A percentile compares a stretch with the other conserved stretches of the same genome.
Evolutionary conservation across 495 filamentous ascomycete genomes (phyloP).

Genomic region (Daldinia grandis): DNA sequence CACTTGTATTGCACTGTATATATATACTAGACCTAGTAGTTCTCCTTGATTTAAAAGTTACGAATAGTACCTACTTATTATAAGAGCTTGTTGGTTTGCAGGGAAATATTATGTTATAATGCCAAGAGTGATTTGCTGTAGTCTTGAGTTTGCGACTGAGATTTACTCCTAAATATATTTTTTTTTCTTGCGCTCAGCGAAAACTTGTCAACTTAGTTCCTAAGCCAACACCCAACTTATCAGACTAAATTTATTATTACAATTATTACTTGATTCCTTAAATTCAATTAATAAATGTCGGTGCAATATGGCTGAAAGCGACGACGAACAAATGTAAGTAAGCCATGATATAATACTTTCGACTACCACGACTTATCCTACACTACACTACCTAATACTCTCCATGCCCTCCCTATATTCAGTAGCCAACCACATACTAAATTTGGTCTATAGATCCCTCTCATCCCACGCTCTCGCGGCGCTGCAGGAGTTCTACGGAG

Average conservation of each 20-base stretch:
- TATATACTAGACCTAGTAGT: constrained; percentile 51
- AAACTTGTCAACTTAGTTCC: constrained; percentile 11
- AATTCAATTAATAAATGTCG: background rate
- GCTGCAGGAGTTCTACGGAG: constrained; percentile 72
- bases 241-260: no score
- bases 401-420: background rate
- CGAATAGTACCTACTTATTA: constrained; percentile 8
- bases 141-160: constrained; percentile 7
- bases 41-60: constrained; percentile 38
- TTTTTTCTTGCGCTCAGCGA: constrained; percentile 20
- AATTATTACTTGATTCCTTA: no score
- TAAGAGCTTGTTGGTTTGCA: background rate
- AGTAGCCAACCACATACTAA: background rate
- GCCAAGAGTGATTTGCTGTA: constrained; percentile 6
- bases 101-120: background rate
- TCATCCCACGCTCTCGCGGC: constrained; percentile 68
- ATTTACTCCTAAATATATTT: constrained; percentile 32
- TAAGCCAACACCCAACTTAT: constrained; percentile 1
- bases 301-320: constrained; percentile 47
- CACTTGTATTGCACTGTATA: constrained; percentile 51
- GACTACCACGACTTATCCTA: background rate
- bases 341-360: background rate
- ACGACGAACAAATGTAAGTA: constrained; percentile 55
- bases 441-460: constrained; percentile 55
- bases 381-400: no score